phyloP scores from a whole-genome alignment of 192 early-diverging fungal genomes.

The Podila minutissima region DNA sequence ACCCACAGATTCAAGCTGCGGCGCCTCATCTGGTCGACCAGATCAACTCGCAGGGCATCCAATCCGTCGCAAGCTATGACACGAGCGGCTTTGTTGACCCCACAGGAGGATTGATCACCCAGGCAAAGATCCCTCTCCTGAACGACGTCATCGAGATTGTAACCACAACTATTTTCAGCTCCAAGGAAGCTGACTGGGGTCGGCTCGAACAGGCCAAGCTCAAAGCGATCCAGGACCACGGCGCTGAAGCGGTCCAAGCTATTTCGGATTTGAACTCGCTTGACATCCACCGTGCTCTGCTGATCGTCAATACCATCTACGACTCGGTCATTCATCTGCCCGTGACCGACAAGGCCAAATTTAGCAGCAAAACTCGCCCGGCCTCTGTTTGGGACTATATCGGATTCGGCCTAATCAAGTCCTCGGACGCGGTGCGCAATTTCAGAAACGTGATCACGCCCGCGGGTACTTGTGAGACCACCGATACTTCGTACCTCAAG shows the following conservation, averaged over 20 bases:
- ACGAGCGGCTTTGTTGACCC: background rate
- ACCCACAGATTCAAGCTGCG: conserved; percentile 10
- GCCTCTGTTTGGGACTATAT: conserved; percentile 20
- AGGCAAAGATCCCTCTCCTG: conserved; percentile 21
- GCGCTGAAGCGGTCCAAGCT: conserved; percentile 14
- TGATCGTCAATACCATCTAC: conserved; percentile 33
- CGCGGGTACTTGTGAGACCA: conserved; percentile 32
- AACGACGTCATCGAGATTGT: conserved; percentile 39
- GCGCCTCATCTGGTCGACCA: conserved; percentile 36
- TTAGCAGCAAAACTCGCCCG: background rate
- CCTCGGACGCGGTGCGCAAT: conserved; percentile 28
- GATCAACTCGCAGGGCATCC: conserved; percentile 25
- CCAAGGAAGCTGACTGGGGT: conserved; percentile 30
- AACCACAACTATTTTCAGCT: conserved; percentile 15
- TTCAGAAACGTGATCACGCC: conserved; percentile 24
- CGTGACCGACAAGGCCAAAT: conserved; percentile 22
- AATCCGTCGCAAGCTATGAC: conserved; percentile 10
- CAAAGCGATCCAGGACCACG: conserved; percentile 28
- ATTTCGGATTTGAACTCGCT: conserved; percentile 12
- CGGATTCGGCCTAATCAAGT: conserved; percentile 39
- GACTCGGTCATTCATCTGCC: conserved; percentile 35
- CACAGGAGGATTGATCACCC: conserved; percentile 4
- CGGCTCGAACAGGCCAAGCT: conserved; percentile 26
- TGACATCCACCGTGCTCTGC: conserved; percentile 8
- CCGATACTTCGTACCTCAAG: conserved; percentile 37